Conservation (phyloP, 2,329 filamentous ascomycete genomes). For the Stachybotrys elegans region DNA sequence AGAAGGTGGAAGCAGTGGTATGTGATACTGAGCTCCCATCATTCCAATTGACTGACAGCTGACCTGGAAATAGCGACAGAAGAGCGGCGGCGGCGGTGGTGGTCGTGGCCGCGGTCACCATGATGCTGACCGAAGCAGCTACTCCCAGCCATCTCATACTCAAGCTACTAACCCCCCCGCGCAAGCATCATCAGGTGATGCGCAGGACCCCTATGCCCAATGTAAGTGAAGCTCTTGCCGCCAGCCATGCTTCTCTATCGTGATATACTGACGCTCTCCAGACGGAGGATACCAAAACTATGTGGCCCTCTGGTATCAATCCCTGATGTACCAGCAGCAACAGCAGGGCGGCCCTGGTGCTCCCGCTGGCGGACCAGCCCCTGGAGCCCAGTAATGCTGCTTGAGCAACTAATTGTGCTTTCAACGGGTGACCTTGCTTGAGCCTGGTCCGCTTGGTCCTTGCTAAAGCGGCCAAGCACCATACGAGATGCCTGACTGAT, state of each 20-base stretch:
- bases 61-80: constrained; percentile 41
- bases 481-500: constrained; percentile 28
- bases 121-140: constrained; percentile 51
- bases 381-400: constrained; percentile 30
- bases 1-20: constrained; percentile 88
- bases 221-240: constrained; percentile 50
- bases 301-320: constrained; percentile 75
- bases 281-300: constrained; percentile 81
- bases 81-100: constrained; percentile 41
- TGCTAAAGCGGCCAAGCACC: constrained; percentile 14
- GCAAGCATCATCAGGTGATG: constrained; percentile 41
- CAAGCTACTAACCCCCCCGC: constrained; percentile 36
- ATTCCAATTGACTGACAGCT: constrained; percentile 13
- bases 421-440: constrained; percentile 29
- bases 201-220: constrained; percentile 67
- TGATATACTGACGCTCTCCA: constrained; percentile 22
- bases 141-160: constrained; percentile 42
- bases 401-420: constrained; percentile 11
- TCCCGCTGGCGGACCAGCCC: constrained; percentile 27
- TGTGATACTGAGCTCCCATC: constrained; percentile 30
- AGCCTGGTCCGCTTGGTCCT: constrained; percentile 18
- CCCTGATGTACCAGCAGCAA: constrained; percentile 43
- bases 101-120: constrained; percentile 39
- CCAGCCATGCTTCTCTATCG: background rate
- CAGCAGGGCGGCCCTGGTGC: constrained; percentile 32